Base-by-base conservation (phyloP, 257 asterid genomes). In the Penstemon eatonii region DNA sequence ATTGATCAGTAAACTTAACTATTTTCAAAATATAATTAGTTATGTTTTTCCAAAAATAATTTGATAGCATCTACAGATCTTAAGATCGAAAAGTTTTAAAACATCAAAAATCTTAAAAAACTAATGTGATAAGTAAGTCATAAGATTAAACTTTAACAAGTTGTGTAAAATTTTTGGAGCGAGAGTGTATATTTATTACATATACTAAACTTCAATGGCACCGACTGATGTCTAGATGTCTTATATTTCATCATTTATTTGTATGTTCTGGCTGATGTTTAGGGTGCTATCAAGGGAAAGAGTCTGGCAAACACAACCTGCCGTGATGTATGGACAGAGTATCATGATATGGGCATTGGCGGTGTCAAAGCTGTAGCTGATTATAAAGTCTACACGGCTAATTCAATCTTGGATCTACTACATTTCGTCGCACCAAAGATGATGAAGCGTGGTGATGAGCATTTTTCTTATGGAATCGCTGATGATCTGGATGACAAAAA, bases 371-470 rank as follows among this genome's bases (percentile, higher is more conserved):
- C 92, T 51, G 82, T 85, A 67, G 83, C 87, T 58, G 90, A 87
- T 55, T 78, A 79, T 73, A 89, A 87, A 74, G 88, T 77, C 51
- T 89, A 79, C 67, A 82, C 95, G 0, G 88, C 91, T 11, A 72
- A 69, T 43, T 78, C 89, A 15, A 55, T 78, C 63, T 59, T 89
- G 80, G 92, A 89, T 78, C 69, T 89, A 72, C 91, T 89, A 54
- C 81, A 76, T 47, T 91, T 80, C 61, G 92, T 88, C 70, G 97
- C 96, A 57, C 95, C 97, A 60, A 91, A 88, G 85, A 83, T 88
- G 96, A 91, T 86, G 96, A 80, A 84, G 78, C 95, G 97, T 37
- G 97, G 95, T 36, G 81, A 80, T 60, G 83, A 86, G 54, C 96
- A 89, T 66, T 91, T 85, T 77, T 91, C 97, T 0, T 78, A 86